Base-by-base conservation (phyloP, 352 stramenopile species). In the Detonula confervacea region DNA sequence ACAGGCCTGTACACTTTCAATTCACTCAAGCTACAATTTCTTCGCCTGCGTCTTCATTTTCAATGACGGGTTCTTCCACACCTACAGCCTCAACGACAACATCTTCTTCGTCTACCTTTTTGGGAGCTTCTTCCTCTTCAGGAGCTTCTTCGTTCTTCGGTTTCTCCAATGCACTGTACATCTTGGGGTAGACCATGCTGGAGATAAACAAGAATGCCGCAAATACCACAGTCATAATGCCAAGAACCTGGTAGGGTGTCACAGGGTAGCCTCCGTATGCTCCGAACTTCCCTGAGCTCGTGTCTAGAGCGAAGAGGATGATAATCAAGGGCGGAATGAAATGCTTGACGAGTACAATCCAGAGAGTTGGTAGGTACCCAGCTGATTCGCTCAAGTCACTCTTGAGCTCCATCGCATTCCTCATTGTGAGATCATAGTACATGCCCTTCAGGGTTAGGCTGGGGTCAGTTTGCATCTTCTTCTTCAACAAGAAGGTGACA, bases 311-410 rank as follows among this genome's bases (percentile, higher is more conserved):
- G 56, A 91, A 91, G 1, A 91, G 64, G 30, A 90, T 72, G 4
- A 91, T 59, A 18, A 91, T 59, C 51, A 90, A 44, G 2, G 82
- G 86, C n/a, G 85, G 85, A 54, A 88, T 87, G 25, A 90, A 67
- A 46, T 79, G 69, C 59, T 88, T 88, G 44, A 91, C 87, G 5
- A 86, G 44, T 16, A 90, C 52, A 11, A 56, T 60, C 81, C 81
- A 89, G 9, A 73, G 29, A 42, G 61, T 55, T 16, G 85, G 85
- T 35, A 91, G 80, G 37, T 79, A 68, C 20, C 81, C 81, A 63
- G 87, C 74, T 46, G 79, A 52, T 57, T 24, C 52, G 16, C 68
- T 54, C 3, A 91, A 59, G 42, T 87, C 71, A 16, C 52, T 70
- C n/a, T 44, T 64, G 16, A 84, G 64, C 42, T 76, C 46, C n/a